phyloP scores from a whole-genome alignment of 148 eudicot species.

The Camellia granthamiana region DNA sequence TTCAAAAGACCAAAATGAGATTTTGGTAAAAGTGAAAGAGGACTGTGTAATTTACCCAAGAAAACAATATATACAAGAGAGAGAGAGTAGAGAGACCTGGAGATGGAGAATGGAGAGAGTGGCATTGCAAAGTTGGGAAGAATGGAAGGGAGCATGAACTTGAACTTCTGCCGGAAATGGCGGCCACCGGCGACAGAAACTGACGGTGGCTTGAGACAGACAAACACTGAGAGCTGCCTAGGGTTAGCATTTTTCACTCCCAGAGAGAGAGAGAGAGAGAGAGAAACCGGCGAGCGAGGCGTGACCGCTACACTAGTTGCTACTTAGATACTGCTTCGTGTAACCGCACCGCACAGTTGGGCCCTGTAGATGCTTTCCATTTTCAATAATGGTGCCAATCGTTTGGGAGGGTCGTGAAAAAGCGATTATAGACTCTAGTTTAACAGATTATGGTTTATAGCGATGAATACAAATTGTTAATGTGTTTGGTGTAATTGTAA shows the following conservation, averaged over 20 bases:
- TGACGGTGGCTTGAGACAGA: conserved; percentile 21
- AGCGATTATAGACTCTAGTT: too few species aligned
- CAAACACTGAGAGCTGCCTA: conserved; percentile 16
- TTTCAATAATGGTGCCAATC: too few species aligned
- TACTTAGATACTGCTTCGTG: too few species aligned
- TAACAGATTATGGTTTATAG: too few species aligned
- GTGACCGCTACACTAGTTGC: background rate
- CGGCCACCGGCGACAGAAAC: conserved; percentile 15
- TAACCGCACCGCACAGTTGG: too few species aligned
- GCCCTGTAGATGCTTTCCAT: too few species aligned
- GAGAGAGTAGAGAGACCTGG: conserved; percentile 22
- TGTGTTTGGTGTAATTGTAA: too few species aligned
- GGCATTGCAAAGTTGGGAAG: conserved; percentile 27
- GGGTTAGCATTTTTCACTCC: conserved; percentile 25
- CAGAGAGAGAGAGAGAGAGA: background rate
- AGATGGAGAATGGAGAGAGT: conserved; percentile 28
- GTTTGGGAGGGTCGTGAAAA: too few species aligned
- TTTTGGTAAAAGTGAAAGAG: too few species aligned
- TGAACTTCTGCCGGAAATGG: conserved; percentile 12
- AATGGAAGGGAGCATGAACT: background rate
- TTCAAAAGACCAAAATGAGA: background rate
- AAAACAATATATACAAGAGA: background rate
- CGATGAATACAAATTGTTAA: too few species aligned
- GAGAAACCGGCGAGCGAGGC: background rate
- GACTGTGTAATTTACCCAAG: too few species aligned